These are phyloP conservation scores for Ceratonia siliqua DNA, from an alignment of 306 rosid species.

Conservation along the genomic window DNA sequence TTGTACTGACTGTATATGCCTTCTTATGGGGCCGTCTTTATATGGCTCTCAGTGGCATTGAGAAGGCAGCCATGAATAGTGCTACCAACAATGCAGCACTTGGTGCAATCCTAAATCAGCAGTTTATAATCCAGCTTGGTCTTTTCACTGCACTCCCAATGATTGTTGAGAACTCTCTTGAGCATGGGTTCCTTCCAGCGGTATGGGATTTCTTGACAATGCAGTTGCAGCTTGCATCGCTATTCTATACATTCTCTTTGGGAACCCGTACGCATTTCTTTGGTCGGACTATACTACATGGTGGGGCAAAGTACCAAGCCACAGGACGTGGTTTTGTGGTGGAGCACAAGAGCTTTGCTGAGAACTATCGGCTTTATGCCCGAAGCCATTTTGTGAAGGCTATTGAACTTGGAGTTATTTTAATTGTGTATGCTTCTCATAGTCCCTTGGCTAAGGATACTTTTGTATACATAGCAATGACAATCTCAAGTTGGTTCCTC, in stretches of 20 bases:
- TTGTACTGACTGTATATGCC: constrained; percentile 68
- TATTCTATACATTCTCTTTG: constrained; percentile 81
- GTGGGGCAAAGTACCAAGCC: constrained; percentile 95
- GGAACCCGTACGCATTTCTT: constrained; percentile 87
- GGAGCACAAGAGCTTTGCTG: constrained; percentile 85
- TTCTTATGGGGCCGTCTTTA: constrained; percentile 97
- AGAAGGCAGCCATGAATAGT: constrained; percentile 30
- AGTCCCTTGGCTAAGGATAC: constrained; percentile 54
- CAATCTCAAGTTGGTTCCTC: constrained; percentile 87
- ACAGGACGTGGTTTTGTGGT: constrained; percentile 99
- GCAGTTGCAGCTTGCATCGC: constrained; percentile 85
- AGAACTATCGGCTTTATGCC: constrained; percentile 83
- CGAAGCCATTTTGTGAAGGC: constrained; percentile 96
- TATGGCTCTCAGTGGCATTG: constrained; percentile 91
- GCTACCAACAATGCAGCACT: constrained; percentile 70
- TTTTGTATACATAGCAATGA: constrained; percentile 71
- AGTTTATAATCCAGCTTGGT: constrained; percentile 87
- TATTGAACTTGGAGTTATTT: constrained; percentile 84
- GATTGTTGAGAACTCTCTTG: constrained; percentile 87
- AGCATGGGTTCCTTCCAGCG: constrained; percentile 90
- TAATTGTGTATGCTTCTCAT: constrained; percentile 73
- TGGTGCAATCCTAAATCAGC: constrained; percentile 82
- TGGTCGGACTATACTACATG: constrained; percentile 93
- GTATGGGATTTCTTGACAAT: constrained; percentile 87
- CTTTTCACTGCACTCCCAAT: constrained; percentile 91